Base-by-base conservation (phyloP, 176 grass and related monocot species). In the Puya raimondii region DNA sequence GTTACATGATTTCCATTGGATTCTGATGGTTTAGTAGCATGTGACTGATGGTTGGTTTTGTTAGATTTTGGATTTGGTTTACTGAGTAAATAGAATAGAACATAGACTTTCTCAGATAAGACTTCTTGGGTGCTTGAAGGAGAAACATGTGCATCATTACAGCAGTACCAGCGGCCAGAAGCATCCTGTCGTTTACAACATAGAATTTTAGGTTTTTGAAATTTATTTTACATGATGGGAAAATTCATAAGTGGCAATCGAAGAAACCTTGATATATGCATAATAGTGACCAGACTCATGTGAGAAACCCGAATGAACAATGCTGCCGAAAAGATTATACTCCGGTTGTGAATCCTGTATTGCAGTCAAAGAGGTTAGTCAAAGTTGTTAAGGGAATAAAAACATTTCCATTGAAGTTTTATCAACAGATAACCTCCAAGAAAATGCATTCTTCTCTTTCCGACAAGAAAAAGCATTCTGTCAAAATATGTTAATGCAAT, bases 281-380 rank as follows among this genome's bases (percentile, higher is more conserved):
- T 99, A 99, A 76, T 99, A 99, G 68, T 94, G 95, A 75, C 95
- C 95, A 76, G 95, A 90, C 23, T 99, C 95, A 10, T 70, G 84
- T 50, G 95, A 99, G 72, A 82, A 70, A 14, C 95, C 95, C 75
- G 90, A 81, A 81, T 99, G 95, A 47, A 99, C 87, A 66, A 99
- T 93, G 70, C 85, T 84, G 14, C 95, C 90, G 82, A 91, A 93
- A 74, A 99, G 90, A 75, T 81, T 88, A 80, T 99, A 94, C 79
- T 84, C 78, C 27, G 71, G 71, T 14, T 76, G 84, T 48, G 87
- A 81, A 86, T 81, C 87, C 95, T 99, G 78, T 75, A 82, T 50
- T 67, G 51, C 59, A 71, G 50, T 48, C 15, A 84, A 73, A 77
- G 10, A 64, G 50, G 81, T 51, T 26, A 86, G 3, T 74, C 63